Evolutionary conservation across 1,139 yeast genomes (phyloP), one percentile per base, ranked within the genome.

Genomic region (Blastobotrys niveus): DNA sequence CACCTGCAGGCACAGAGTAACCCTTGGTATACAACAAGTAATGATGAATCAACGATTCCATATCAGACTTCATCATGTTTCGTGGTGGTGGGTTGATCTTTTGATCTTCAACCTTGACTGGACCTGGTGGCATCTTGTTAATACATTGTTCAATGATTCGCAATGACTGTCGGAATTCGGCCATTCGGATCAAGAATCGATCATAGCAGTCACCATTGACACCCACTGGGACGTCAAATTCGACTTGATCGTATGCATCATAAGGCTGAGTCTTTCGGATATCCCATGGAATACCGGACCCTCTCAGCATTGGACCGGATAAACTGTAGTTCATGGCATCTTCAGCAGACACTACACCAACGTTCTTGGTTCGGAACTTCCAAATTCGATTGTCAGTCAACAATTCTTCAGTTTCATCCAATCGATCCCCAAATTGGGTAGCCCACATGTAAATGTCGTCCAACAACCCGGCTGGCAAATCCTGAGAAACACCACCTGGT

Each of bases 391-490:
- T 86, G 64, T 85, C 95, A 43, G 95, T 84, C 54, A 83, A 76
- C 69, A 86, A 76, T 68, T 86, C 95, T 71, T 86, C 95, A 51
- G 83, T 80, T 68, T 86, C 95, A 66, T 86, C 95, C 57, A 86
- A 68, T 72, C 95, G 80, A 70, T 86, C 95, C 63, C 95, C 95
- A 57, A 86, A 86, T 71, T 86, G 95, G 31, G 95, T 86, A 47
- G 95, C 95, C 95, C 95, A 86, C 91, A 85, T 85, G 69, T 83
- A 86, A 58, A 86, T 86, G 63, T 86, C 95, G 65, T 86, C 95
- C 58, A 86, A 74, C 61, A 86, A 67, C 42, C 95, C 95, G 30
- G 78, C 81, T 24, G 95, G 95, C 55, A 86, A 68, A 66, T 86
- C 95, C 67, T 84, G 95, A 19, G 93, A 70, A 27, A 86, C 95